Evolutionary conservation across 1,284 basidiomycete species (phyloP).

Genomic region (Moniliophthora roreri): DNA sequence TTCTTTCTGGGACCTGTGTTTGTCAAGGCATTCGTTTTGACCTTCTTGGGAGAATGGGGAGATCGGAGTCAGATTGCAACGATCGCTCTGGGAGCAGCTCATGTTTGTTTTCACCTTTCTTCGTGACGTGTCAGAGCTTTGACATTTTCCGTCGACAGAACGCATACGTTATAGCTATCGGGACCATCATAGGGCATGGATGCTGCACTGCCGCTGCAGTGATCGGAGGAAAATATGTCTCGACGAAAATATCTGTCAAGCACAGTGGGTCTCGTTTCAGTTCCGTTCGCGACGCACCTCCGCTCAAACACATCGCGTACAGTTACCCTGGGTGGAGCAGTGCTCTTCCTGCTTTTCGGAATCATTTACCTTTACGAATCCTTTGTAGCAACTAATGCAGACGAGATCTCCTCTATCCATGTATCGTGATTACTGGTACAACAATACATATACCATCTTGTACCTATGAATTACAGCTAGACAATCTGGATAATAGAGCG

Average conservation of each 20-base stretch:
- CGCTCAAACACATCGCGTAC: constrained; percentile 10
- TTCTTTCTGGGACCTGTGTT: constrained; percentile 91
- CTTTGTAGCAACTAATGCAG: constrained; percentile 29
- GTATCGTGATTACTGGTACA: background rate
- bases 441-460: background rate
- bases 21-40: constrained; percentile 93
- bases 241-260: constrained; percentile 93
- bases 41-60: constrained; percentile 98
- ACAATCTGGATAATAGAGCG: too few relatives aligned
- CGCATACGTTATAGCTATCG: constrained; percentile 80
- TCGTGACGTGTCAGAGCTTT: constrained; percentile 5
- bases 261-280: constrained; percentile 64
- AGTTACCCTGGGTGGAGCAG: constrained; percentile 87
- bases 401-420: constrained; percentile 11
- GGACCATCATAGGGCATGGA: constrained; percentile 88
- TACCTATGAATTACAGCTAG: too few relatives aligned
- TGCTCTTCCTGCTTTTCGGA: constrained; percentile 84
- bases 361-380: constrained; percentile 76
- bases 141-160: constrained; percentile 36
- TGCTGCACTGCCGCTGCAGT: constrained; percentile 91
- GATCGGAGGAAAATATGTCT: constrained; percentile 86
- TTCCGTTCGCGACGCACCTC: background rate
- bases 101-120: constrained; percentile 53
- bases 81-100: constrained; percentile 93
- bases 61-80: constrained; percentile 98